phyloP scores from a whole-genome alignment of 2,329 filamentous ascomycete genomes.

The Lecanicillium sp. region DNA sequence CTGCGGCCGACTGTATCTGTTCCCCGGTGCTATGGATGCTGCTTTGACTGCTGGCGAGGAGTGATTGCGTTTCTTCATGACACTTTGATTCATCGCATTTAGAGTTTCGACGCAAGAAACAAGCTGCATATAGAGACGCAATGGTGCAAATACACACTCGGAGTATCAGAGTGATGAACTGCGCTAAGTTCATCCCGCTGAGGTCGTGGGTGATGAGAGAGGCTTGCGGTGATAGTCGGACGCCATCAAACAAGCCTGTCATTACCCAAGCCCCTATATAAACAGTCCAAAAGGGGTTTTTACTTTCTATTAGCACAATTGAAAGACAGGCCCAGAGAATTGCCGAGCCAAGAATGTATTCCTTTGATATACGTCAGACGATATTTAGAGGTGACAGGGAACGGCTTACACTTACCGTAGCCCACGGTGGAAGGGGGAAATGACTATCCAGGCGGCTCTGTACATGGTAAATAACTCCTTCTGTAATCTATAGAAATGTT shows the following conservation, averaged over 20 bases:
- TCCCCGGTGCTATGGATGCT: not conserved
- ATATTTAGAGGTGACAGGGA: no score
- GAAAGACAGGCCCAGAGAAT: slow-evolving; percentile 2
- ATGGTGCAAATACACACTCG: not conserved
- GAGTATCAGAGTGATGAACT: not conserved
- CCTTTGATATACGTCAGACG: no score
- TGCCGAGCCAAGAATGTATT: not conserved
- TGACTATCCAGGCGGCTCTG: not conserved
- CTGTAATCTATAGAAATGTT: not conserved
- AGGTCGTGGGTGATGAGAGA: not conserved
- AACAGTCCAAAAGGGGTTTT: not conserved
- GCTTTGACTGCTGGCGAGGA: not conserved
- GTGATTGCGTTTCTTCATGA: slow-evolving; percentile 3
- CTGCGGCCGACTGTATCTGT: not conserved
- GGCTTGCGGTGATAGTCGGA: not conserved
- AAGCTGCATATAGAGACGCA: not conserved
- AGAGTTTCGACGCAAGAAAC: not conserved
- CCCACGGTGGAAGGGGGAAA: not conserved
- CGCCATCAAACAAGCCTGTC: not conserved
- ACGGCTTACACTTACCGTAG: not conserved
- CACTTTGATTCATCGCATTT: not conserved
- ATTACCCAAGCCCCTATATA: slow-evolving; percentile 1
- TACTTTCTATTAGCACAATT: slow-evolving; percentile 1
- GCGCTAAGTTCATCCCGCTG: not conserved
- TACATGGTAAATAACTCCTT: not conserved